Percentiles rank a stretch among this genome's conserved stretches.
Conservation (phyloP, 257 asterid genomes). For the Dorcoceras hygrometricum region DNA sequence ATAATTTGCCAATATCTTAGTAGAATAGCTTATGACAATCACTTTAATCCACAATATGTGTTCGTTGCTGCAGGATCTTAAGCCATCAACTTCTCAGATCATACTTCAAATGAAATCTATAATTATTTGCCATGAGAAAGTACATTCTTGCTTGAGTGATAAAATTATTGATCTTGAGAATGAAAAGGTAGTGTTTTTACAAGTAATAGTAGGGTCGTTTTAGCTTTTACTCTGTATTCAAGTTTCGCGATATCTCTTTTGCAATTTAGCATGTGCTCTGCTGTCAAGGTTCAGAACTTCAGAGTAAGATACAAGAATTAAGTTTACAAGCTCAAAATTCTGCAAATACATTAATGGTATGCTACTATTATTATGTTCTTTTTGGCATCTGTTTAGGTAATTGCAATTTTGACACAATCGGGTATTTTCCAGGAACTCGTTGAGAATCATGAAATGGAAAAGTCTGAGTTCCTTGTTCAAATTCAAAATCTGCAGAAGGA, state of each 20-base stretch:
- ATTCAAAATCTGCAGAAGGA: slow-evolving; percentile 66
- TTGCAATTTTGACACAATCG: slow-evolving; percentile 29
- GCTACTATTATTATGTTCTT: slow-evolving; percentile 23
- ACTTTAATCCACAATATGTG: slow-evolving; percentile 16
- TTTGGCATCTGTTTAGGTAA: slow-evolving; percentile 21
- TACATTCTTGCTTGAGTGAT: slow-evolving; percentile 47
- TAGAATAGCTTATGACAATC: not conserved
- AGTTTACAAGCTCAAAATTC: slow-evolving; percentile 46
- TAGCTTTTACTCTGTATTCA: slow-evolving; percentile 15
- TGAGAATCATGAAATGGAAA: slow-evolving; percentile 55
- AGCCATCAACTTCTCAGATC: slow-evolving; percentile 47
- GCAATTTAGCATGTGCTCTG: slow-evolving; percentile 50
- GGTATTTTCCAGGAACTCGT: slow-evolving; percentile 51
- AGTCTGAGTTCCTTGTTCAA: slow-evolving; percentile 44
- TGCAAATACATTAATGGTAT: slow-evolving; percentile 41
- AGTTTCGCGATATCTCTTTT: slow-evolving; percentile 29
- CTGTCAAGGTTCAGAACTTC: slow-evolving; percentile 56
- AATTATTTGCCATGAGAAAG: slow-evolving; percentile 43
- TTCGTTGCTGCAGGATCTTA: slow-evolving; percentile 56
- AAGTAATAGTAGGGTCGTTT: slow-evolving; percentile 16
- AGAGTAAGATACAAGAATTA: slow-evolving; percentile 51
- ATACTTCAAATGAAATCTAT: slow-evolving; percentile 44
- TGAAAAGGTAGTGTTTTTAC: slow-evolving; percentile 60
- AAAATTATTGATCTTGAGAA: slow-evolving; percentile 55
- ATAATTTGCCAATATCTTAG: not conserved